These are phyloP conservation scores for Cryphonectria naterciae DNA, from an alignment of 2,329 filamentous ascomycete genomes.

Conservation along the genomic window DNA sequence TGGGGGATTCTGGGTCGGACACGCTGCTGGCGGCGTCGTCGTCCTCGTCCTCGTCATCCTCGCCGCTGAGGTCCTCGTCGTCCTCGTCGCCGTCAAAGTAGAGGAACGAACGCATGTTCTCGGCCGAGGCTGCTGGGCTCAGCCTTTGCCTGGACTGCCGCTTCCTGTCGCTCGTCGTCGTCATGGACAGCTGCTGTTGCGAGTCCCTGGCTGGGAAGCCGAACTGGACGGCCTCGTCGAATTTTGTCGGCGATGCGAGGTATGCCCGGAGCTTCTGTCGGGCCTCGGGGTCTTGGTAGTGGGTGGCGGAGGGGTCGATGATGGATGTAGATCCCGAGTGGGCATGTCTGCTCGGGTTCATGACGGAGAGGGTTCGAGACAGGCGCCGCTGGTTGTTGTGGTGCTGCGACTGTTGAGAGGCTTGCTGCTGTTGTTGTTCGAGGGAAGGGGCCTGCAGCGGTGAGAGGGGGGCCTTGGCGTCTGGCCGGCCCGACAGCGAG, in stretches of 20 bases:
- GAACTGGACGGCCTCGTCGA: constrained; percentile 93
- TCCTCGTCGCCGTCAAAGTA: constrained; percentile 47
- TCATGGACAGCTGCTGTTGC: constrained; percentile 37
- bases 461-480: constrained; percentile 35
- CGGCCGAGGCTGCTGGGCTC: constrained; percentile 42
- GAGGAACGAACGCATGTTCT: constrained; percentile 60
- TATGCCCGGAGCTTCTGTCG: constrained; percentile 84
- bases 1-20: constrained; percentile 63
- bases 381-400: constrained; percentile 49
- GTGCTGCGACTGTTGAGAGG: constrained; percentile 31
- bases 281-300: constrained; percentile 90
- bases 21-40: constrained; percentile 60
- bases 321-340: constrained; percentile 51
- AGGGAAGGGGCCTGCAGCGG: constrained; percentile 34
- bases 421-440: constrained; percentile 10
- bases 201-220: constrained; percentile 75
- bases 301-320: constrained; percentile 73
- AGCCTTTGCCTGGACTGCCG: constrained; percentile 36
- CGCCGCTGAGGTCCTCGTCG: constrained; percentile 33
- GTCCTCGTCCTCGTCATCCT: constrained; percentile 36
- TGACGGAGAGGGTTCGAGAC: constrained; percentile 60
- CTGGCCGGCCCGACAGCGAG: constrained; percentile 52
- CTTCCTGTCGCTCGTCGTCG: constrained; percentile 30
- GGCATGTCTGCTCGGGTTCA: constrained; percentile 50
- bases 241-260: constrained; percentile 87